Evolutionary conservation across 2,329 filamentous ascomycete species (phyloP).

Genomic region (Aureobasidium sp.): DNA sequence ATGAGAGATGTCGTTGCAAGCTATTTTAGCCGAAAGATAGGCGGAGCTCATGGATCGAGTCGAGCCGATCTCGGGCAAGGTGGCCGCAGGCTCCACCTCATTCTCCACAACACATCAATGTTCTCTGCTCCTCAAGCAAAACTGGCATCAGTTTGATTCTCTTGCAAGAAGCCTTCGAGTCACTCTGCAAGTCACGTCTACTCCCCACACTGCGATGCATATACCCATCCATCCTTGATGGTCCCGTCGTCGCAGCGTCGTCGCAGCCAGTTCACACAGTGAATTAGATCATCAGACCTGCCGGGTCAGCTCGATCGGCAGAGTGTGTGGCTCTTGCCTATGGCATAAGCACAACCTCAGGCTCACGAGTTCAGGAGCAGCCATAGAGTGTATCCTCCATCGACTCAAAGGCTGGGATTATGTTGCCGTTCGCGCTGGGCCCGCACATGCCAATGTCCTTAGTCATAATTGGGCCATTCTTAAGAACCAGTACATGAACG

Average conservation of each 20-base stretch:
- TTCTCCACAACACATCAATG: neutral
- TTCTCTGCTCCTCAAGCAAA: neutral
- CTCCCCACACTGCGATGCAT: neutral
- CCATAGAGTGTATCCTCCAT: no score
- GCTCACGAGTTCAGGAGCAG: neutral
- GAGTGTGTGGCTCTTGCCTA: constrained; percentile 40
- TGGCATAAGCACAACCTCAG: neutral
- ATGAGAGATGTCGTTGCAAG: neutral
- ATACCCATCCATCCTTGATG: rapidly evolving
- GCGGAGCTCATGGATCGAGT: neutral
- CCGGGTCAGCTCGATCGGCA: constrained; percentile 44
- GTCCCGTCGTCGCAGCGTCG: neutral
- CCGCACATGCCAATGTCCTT: no score
- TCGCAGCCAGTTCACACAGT: neutral
- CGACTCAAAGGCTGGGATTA: no score
- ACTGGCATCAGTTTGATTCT: neutral
- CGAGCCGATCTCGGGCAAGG: neutral
- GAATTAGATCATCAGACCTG: constrained; percentile 17
- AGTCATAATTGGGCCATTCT: no score
- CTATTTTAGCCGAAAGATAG: neutral
- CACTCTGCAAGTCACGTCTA: neutral
- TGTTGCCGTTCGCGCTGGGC: no score
- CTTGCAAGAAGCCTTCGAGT: neutral
- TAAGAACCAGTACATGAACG: no score
- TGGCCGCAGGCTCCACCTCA: neutral